Evolutionary conservation across 441 rosid species (phyloP).

Genomic region (Pelargonium australe): DNA sequence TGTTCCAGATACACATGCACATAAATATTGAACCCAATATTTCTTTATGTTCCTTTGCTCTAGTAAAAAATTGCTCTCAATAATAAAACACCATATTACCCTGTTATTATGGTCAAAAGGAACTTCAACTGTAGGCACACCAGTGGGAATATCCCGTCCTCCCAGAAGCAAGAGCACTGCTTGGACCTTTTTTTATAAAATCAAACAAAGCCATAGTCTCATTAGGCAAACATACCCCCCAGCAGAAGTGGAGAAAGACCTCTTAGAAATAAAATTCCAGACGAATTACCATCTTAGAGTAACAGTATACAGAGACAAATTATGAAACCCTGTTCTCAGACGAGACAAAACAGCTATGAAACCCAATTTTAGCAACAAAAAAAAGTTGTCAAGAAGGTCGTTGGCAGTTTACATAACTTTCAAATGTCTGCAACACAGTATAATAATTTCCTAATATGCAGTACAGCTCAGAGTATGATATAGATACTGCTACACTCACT

Average conservation of each 20-base stretch:
- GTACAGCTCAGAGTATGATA: neutral
- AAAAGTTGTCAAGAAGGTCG: neutral
- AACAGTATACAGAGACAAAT: too few species aligned
- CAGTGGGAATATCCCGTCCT: slow-evolving; percentile 46
- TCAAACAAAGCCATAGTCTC: slow-evolving; percentile 11
- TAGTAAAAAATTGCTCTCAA: neutral
- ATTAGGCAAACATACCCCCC: neutral
- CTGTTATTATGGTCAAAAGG: slow-evolving; percentile 39
- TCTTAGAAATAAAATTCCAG: neutral
- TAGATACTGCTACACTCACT: neutral
- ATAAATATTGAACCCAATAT: slow-evolving; percentile 7
- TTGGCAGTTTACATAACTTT: neutral
- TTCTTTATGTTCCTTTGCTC: neutral
- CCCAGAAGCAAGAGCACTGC: slow-evolving; percentile 67
- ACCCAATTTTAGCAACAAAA: neutral
- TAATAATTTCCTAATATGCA: too few species aligned
- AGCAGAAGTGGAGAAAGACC: neutral
- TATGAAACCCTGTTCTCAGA: too few species aligned
- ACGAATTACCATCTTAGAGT: neutral
- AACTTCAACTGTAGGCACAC: slow-evolving; percentile 45
- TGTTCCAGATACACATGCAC: slow-evolving; percentile 18
- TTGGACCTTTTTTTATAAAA: slow-evolving; percentile 43
- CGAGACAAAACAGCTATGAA: too few species aligned
- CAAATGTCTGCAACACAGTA: neutral
- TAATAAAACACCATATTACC: slow-evolving; percentile 32